Evolutionary conservation across 2,329 filamentous ascomycete species (phyloP).

Genomic region (Aspergillus quadrilineatus): DNA sequence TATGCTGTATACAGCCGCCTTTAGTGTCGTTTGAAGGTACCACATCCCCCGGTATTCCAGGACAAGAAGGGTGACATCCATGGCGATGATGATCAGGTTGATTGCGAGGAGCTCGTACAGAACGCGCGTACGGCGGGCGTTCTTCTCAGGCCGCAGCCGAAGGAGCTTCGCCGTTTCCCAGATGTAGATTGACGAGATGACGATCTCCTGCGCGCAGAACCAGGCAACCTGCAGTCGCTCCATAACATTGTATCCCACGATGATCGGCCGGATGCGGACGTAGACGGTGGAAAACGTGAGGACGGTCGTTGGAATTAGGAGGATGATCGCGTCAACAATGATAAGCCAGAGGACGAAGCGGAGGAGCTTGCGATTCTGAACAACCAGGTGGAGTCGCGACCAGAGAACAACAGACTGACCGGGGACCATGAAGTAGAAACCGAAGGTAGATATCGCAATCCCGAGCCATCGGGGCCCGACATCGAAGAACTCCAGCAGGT

Average conservation of each 20-base stretch:
- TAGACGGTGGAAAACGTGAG: slow-evolving; percentile 50
- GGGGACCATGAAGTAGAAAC: slow-evolving; percentile 60
- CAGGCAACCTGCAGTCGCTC: slow-evolving; percentile 45
- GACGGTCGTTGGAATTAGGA: slow-evolving; percentile 55
- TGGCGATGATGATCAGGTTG: slow-evolving; percentile 48
- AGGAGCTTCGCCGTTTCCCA: slow-evolving; percentile 52
- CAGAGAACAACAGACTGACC: slow-evolving; percentile 63
- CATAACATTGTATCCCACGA: slow-evolving; percentile 45
- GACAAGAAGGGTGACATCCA: slow-evolving; percentile 47
- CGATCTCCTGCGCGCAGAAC: slow-evolving; percentile 47
- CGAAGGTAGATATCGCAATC: slow-evolving; percentile 48
- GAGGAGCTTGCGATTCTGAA: slow-evolving; percentile 50
- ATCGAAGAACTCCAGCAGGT: slow-evolving; percentile 41
- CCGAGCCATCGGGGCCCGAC: slow-evolving; percentile 36
- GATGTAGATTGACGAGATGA: slow-evolving; percentile 53
- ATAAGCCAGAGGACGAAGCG: slow-evolving; percentile 58
- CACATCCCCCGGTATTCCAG: slow-evolving; percentile 46
- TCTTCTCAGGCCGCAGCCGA: slow-evolving; percentile 33
- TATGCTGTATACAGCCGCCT: slow-evolving; percentile 49
- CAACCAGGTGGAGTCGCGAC: slow-evolving; percentile 61
- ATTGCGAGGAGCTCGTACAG: slow-evolving; percentile 51
- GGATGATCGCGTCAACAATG: slow-evolving; percentile 52
- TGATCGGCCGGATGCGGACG: slow-evolving; percentile 22
- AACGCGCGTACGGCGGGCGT: slow-evolving; percentile 39
- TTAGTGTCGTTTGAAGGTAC: slow-evolving; percentile 46